phyloP scores from a whole-genome alignment of 176 grass and related monocot genomes.

The Melocanna baccifera region DNA sequence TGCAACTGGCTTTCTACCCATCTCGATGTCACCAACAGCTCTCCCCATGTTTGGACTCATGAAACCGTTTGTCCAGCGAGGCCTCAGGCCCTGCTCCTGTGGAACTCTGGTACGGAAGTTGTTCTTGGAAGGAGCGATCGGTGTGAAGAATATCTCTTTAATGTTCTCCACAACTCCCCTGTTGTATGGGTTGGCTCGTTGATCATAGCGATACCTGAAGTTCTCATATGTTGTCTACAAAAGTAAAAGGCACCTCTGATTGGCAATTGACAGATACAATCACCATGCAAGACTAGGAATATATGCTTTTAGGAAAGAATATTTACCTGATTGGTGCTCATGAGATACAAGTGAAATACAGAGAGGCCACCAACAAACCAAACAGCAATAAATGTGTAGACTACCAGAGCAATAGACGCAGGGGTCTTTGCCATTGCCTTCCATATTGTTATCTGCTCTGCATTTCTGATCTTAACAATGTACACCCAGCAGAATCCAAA shows the following conservation, averaged over 20 bases:
- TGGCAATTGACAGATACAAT: neutral
- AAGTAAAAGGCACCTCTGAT: neutral
- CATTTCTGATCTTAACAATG: constrained; percentile 86
- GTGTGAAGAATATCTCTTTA: constrained; percentile 78
- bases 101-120: constrained; percentile 62
- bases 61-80: constrained; percentile 58
- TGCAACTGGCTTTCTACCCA: constrained; percentile 81
- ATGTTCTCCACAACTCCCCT: constrained; percentile 66
- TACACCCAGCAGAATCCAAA: constrained; percentile 87
- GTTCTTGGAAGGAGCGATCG: constrained; percentile 77
- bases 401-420: constrained; percentile 70
- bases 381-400: constrained; percentile 77
- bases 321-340: constrained; percentile 92
- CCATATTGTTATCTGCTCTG: constrained; percentile 77
- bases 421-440: constrained; percentile 80
- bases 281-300: neutral
- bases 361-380: constrained; percentile 99
- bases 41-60: constrained; percentile 97
- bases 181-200: constrained; percentile 85
- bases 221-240: constrained; percentile 93
- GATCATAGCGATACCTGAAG: constrained; percentile 90
- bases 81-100: constrained; percentile 52
- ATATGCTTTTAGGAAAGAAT: neutral
- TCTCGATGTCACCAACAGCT: constrained; percentile 68
- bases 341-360: constrained; percentile 92